phyloP scores from a whole-genome alignment of 2,329 filamentous ascomycete genomes.

The Hypoxylon sp. region DNA sequence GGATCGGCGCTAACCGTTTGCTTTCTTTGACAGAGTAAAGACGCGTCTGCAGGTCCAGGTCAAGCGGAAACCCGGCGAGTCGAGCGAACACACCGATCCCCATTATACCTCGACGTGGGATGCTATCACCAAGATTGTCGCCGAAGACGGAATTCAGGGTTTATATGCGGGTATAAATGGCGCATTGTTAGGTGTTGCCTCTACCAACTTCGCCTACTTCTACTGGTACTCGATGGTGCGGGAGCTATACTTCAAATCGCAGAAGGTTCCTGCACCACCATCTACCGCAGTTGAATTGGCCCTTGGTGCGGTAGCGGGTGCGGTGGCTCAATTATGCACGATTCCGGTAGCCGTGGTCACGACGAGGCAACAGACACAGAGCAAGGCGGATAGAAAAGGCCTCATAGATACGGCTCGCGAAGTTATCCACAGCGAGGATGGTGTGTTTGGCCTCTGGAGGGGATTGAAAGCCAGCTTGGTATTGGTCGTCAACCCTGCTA shows the following conservation, averaged over 20 bases:
- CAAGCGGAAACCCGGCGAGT: constrained; percentile 69
- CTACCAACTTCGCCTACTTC: constrained; percentile 99
- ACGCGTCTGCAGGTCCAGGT: constrained; percentile 96
- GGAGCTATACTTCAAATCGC: constrained; percentile 78
- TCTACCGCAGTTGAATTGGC: constrained; percentile 86
- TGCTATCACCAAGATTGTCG: constrained; percentile 86
- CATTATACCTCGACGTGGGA: constrained; percentile 93
- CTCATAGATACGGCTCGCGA: constrained; percentile 89
- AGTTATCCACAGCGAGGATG: constrained; percentile 91
- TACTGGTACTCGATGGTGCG: constrained; percentile 98
- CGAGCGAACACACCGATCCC: constrained; percentile 65
- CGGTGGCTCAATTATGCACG: constrained; percentile 93
- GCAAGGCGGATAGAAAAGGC: constrained; percentile 86
- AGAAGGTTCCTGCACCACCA: constrained; percentile 69
- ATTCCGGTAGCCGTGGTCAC: constrained; percentile 97
- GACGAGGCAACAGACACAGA: constrained; percentile 94
- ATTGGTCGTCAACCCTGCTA: constrained; percentile 94
- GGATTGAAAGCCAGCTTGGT: constrained; percentile 96
- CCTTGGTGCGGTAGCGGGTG: constrained; percentile 89
- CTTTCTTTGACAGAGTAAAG: constrained; percentile 78
- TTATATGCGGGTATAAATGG: constrained; percentile 92
- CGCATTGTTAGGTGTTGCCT: constrained; percentile 90
- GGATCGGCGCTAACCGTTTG: constrained; percentile 33
- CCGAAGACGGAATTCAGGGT: constrained; percentile 83
- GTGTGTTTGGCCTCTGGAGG: constrained; percentile 90